Evolutionary conservation across 768 basidiomycete genomes (phyloP), one percentile per base, ranked within the genome.

Genomic region (Suillus weaverae): DNA sequence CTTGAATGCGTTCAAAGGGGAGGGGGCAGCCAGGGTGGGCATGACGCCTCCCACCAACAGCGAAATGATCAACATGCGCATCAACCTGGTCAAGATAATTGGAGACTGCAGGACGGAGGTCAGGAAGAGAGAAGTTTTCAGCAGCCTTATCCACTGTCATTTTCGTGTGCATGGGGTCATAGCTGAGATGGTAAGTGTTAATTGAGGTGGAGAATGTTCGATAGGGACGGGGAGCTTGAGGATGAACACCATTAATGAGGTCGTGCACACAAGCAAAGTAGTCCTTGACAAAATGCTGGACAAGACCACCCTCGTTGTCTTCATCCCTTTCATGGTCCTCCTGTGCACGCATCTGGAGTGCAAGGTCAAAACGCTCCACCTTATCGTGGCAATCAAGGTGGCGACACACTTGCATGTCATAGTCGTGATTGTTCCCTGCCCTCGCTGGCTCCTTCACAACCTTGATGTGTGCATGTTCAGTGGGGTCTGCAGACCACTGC

Each of bases 1-100:
- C 66, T 48, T 77, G 65, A 16, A 77, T 60, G 51, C 69, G 60
- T 32, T 54, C 57, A 60, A 72, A 69, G 11, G 75, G 69, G 11
- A 72, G 67, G 55, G 43, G 43, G 20, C 20, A 44, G 20, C 20
- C 43, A n/a, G 43, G 20, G 20, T n/a, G 20, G 1, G 43, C 43
- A 20, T 20, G 2, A 20, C 8, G 7, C 43, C 43, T 44, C 7
- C 20, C 43, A 44, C 43, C 43, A 44, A 44, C 20, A 9, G 16
- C 0, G 20, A 44, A 44, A n/a, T 20, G 20, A 44, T 44, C 43
- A 44, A 44, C 43, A 44, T 43, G 18, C 5, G 41, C 18, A 13
- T 43, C 41, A 43, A 14, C 41, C 41, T 43, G 41, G 43, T 44
- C 20, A 2, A 44, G 20, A 44, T 44, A 20, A 44, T 62, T 10